A percentile compares a stretch with the other conserved stretches of the same genome.
phyloP scores from a whole-genome alignment of 768 basidiomycete species.

The Sistotremastrum niveocremeum region DNA sequence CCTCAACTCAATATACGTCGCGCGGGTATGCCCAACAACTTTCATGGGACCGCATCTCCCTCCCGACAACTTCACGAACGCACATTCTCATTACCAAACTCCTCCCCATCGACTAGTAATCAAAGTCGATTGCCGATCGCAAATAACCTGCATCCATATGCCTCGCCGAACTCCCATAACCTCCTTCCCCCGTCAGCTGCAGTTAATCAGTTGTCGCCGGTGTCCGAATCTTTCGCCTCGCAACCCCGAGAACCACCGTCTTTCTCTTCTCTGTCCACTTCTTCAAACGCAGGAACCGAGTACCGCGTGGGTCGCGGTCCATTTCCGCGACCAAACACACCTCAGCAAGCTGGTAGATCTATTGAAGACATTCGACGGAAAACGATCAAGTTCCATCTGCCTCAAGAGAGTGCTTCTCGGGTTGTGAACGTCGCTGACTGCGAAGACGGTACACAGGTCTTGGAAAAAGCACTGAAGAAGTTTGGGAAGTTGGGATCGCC shows the following conservation, averaged over 20 bases:
- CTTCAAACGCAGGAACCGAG: slow-evolving; percentile 15
- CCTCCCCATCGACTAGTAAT: slow-evolving; percentile 19
- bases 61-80: slow-evolving; percentile 23
- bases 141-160: slow-evolving; percentile 24
- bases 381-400: slow-evolving; percentile 77
- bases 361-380: slow-evolving; percentile 73
- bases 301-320: slow-evolving; percentile 51
- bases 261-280: slow-evolving; percentile 14
- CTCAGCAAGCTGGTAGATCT: slow-evolving; percentile 34
- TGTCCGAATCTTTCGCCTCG: slow-evolving; percentile 46
- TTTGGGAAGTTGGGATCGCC: slow-evolving; percentile 53
- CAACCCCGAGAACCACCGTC: slow-evolving; percentile 24
- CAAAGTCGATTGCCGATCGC: slow-evolving; percentile 14
- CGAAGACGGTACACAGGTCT: slow-evolving; percentile 68
- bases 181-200: slow-evolving; percentile 18
- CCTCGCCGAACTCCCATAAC: slow-evolving; percentile 20
- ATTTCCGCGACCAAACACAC: slow-evolving; percentile 28
- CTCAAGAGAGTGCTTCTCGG: slow-evolving; percentile 61
- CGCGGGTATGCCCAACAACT: too few relatives aligned
- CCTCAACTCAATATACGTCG: too few relatives aligned
- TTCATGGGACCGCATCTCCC: slow-evolving; percentile 17
- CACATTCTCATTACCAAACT: slow-evolving; percentile 27
- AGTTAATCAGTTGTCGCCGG: slow-evolving; percentile 35
- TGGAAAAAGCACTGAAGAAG: slow-evolving; percentile 83
- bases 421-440: slow-evolving; percentile 77